Conservation (phyloP, 345 rosid genomes). For the Linum lewisii region DNA sequence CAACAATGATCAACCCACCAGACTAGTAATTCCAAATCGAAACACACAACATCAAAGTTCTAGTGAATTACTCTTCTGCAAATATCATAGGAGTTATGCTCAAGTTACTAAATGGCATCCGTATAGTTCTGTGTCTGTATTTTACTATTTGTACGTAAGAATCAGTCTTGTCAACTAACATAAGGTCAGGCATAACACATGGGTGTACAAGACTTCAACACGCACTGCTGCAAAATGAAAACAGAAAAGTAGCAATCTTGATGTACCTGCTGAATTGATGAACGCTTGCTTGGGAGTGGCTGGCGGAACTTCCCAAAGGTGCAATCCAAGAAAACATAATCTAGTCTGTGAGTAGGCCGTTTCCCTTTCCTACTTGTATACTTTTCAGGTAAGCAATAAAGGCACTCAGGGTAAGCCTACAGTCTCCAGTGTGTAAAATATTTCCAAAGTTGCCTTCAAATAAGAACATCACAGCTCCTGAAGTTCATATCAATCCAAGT, state of each 20-base stretch:
- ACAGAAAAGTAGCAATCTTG: background rate
- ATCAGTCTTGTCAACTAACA: no score
- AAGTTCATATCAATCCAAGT: constrained; percentile 26
- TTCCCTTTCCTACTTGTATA: constrained; percentile 39
- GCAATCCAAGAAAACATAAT: constrained; percentile 76
- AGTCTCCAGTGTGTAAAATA: constrained; percentile 86
- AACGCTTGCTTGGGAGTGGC: constrained; percentile 57
- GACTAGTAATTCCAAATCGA: no score
- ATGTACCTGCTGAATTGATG: constrained; percentile 62
- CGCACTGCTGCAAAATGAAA: background rate
- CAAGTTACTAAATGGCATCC: no score
- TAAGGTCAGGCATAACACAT: no score
- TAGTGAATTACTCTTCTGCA: no score
- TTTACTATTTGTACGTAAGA: no score
- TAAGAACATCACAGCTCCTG: constrained; percentile 96
- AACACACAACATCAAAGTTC: no score
- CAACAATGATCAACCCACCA: no score
- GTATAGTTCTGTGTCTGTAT: no score
- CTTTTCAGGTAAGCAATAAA: constrained; percentile 49
- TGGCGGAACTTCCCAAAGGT: constrained; percentile 61
- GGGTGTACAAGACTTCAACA: background rate
- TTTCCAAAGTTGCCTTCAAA: constrained; percentile 82
- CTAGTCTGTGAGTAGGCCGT: constrained; percentile 41
- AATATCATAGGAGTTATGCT: no score
- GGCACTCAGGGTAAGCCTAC: constrained; percentile 67